A percentile compares a stretch with the other conserved stretches of the same genome.
These are phyloP conservation scores for Colletotrichum sojae DNA, from an alignment of 2,329 filamentous ascomycete species.

Conservation along the genomic window DNA sequence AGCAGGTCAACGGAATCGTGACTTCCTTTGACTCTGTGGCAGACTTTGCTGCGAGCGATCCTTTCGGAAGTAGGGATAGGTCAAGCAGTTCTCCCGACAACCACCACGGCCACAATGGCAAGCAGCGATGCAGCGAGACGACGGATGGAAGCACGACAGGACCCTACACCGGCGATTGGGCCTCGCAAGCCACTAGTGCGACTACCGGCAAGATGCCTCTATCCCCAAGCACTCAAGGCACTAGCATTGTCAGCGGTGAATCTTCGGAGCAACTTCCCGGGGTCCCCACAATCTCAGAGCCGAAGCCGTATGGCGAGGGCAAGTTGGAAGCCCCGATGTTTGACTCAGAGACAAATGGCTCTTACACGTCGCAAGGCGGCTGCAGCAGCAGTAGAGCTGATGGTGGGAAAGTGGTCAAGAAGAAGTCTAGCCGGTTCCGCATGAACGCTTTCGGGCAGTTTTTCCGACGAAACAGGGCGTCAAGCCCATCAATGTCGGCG, in stretches of 20 bases:
- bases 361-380: constrained; percentile 55
- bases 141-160: constrained; percentile 72
- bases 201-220: constrained; percentile 75
- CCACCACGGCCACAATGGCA: constrained; percentile 59
- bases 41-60: constrained; percentile 65
- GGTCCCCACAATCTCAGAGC: constrained; percentile 58
- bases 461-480: constrained; percentile 65
- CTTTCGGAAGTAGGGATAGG: constrained; percentile 56
- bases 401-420: constrained; percentile 65
- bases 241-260: constrained; percentile 74
- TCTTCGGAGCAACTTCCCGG: constrained; percentile 66
- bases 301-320: constrained; percentile 48
- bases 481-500: constrained; percentile 52
- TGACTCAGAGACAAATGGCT: constrained; percentile 39
- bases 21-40: constrained; percentile 62
- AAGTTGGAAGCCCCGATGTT: constrained; percentile 25
- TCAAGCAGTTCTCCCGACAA: constrained; percentile 51
- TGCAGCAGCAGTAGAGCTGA: constrained; percentile 64
- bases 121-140: constrained; percentile 72
- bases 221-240: constrained; percentile 76
- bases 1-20: constrained; percentile 60
- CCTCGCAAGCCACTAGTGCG: constrained; percentile 73
- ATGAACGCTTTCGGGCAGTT: constrained; percentile 71
- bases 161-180: constrained; percentile 71
- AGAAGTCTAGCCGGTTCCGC: constrained; percentile 74